Conservation (phyloP, 169 alveolate genomes). For the Plasmodium malariae region DNA sequence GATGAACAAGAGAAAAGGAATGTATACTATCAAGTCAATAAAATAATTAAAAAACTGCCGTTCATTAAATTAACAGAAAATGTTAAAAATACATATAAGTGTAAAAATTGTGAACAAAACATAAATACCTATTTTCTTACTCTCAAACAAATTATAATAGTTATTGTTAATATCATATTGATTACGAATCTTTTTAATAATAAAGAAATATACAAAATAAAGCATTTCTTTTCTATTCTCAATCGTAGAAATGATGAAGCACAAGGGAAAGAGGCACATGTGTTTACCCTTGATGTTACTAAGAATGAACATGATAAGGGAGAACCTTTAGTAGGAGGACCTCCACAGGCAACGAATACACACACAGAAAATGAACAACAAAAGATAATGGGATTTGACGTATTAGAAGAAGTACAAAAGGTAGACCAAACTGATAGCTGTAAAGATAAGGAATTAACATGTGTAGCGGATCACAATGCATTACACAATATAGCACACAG, state of each 20-base stretch:
- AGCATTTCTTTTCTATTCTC: slow-evolving; percentile 59
- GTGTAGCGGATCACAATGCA: too few relatives aligned
- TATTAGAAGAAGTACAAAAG: neutral
- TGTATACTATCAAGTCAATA: slow-evolving; percentile 38
- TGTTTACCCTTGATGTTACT: too few relatives aligned
- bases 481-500: too few relatives aligned
- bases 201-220: slow-evolving; percentile 61
- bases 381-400: too few relatives aligned
- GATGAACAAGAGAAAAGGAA: slow-evolving; percentile 56
- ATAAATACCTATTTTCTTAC: slow-evolving; percentile 61
- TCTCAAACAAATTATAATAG: slow-evolving; percentile 61
- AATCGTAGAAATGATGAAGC: neutral
- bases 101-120: slow-evolving; percentile 70
- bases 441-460: neutral
- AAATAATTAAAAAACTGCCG: slow-evolving; percentile 32
- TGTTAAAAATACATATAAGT: slow-evolving; percentile 51
- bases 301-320: too few relatives aligned
- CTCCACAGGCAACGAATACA: too few relatives aligned
- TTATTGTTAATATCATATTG: slow-evolving; percentile 48
- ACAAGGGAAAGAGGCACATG: neutral
- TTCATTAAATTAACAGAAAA: slow-evolving; percentile 69
- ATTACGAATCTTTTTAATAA: slow-evolving; percentile 63
- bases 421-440: neutral
- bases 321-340: too few relatives aligned
- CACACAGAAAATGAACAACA: too few relatives aligned